Conservation (phyloP, 2,329 filamentous ascomycete genomes). For the Aureobasidium lini region DNA sequence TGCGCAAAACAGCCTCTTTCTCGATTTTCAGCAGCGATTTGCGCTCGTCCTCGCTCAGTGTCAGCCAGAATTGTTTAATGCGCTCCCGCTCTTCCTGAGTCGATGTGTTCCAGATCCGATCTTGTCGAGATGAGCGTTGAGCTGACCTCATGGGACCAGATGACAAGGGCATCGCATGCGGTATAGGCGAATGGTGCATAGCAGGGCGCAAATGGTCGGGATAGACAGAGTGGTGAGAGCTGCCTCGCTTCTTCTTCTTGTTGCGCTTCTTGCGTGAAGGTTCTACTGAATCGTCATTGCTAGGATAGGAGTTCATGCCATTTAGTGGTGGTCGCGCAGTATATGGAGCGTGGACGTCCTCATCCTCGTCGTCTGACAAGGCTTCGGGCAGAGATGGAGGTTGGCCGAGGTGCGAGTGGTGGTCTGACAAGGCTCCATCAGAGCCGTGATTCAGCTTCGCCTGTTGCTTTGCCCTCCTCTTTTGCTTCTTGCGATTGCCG, state of each 20-base stretch:
- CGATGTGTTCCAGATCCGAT: conserved; percentile 96
- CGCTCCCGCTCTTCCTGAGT: conserved; percentile 90
- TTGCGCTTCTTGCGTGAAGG: conserved; percentile 16
- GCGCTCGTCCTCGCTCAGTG: conserved; percentile 85
- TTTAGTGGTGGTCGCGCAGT: conserved; percentile 30
- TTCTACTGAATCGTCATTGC: not conserved
- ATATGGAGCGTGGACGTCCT: conserved; percentile 28
- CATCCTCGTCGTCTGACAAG: conserved; percentile 39
- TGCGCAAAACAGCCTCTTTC: conserved; percentile 93
- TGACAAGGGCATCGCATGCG: conserved; percentile 37
- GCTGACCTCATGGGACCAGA: conserved; percentile 35
- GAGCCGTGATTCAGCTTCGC: conserved; percentile 43
- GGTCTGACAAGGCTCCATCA: conserved; percentile 14
- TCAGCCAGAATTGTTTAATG: conserved; percentile 98
- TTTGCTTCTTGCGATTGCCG: conserved; percentile 92
- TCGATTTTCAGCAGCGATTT: conserved; percentile 96
- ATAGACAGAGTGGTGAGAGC: not conserved
- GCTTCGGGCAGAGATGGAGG: conserved; percentile 25
- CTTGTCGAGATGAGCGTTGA: conserved; percentile 43
- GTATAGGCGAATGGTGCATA: conserved; percentile 25
- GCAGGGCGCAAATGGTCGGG: conserved; percentile 2
- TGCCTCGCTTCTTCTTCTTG: conserved; percentile 15
- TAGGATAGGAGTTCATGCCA: conserved; percentile 22
- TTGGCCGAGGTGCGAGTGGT: conserved; percentile 28
- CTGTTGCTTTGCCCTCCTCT: conserved; percentile 76